Evolutionary conservation across 208 protist species (phyloP), one percentile per base, ranked within the genome.

Genomic region (Trypanosoma melophagium): DNA sequence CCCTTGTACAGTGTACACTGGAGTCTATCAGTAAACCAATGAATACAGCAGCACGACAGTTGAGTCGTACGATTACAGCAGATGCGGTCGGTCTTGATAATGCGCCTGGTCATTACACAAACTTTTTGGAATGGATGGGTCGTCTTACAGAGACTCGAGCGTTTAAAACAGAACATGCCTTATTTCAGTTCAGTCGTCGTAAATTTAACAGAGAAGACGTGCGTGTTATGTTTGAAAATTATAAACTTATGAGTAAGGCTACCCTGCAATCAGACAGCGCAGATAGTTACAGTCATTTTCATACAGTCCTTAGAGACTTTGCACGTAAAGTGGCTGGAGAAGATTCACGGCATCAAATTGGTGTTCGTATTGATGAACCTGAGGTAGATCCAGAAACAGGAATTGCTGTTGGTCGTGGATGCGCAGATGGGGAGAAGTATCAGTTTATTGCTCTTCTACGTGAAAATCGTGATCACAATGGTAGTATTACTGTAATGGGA

Each of bases 121-220:
- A 96, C 65, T 96, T 96, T 58, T 70, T 96, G 14, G 87, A 96
- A 41, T 96, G 90, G 88, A 94, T 96, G 90, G 88, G 90, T 0
- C 85, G 87, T 24, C 84, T 96, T 66, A 90, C 84, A 4, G 86
- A 94, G 54, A 94, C 90, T 38, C 74, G 80, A n/a, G 90, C 86
- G 0, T 96, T 96, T 74, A 94, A 94, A 66, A 96, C 90, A 1
- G 87, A 96, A 70, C 87, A 96, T 57, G 87, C 90, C 0, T 74
- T 96, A 10, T 96, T 94, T 59, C 81, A 96, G 65, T 96, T 96
- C 58, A 92, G 82, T 53, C 80, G 90, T 0, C 76, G 90, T 5
- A 93, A 94, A 57, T 96, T 96, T 63, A 94, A 93, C 58, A 69
- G 79, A 8, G 79, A 94, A 14, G 90, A 96, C 81, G 90, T 96